phyloP scores from a whole-genome alignment of 306 rosid genomes.

The Trifolium pratense region DNA sequence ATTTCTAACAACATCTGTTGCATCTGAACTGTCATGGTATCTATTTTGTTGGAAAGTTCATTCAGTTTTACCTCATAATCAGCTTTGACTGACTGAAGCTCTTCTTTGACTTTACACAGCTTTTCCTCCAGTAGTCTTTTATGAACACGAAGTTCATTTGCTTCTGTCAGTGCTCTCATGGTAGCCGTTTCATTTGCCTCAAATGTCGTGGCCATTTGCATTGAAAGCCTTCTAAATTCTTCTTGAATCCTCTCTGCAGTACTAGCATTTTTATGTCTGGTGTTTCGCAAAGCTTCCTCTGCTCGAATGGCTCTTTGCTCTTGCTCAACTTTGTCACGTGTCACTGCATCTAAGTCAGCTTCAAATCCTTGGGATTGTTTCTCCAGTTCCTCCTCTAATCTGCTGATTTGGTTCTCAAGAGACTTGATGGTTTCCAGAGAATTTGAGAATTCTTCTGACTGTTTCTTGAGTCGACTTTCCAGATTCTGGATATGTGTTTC shows the following conservation, averaged over 20 bases:
- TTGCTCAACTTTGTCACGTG: constrained; percentile 75
- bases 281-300: constrained; percentile 77
- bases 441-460: constrained; percentile 64
- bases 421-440: constrained; percentile 65
- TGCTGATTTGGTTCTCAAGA: constrained; percentile 63
- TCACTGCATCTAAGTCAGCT: constrained; percentile 70
- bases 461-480: constrained; percentile 68
- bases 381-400: constrained; percentile 77
- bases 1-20: constrained; percentile 64
- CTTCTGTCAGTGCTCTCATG: constrained; percentile 69
- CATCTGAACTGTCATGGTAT: constrained; percentile 53
- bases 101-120: constrained; percentile 63
- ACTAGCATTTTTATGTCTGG: constrained; percentile 69
- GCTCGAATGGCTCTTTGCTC: constrained; percentile 96
- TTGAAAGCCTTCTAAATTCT: constrained; percentile 77
- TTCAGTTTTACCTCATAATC: constrained; percentile 57
- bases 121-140: constrained; percentile 67
- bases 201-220: constrained; percentile 85
- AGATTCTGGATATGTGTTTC: constrained; percentile 64
- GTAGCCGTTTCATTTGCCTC: constrained; percentile 85
- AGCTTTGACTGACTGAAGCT: constrained; percentile 58
- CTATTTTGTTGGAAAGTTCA: constrained; percentile 59
- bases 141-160: constrained; percentile 67
- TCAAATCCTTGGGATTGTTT: constrained; percentile 75
- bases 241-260: constrained; percentile 91